Evolutionary conservation across 1,139 yeast genomes (phyloP), one percentile per base, ranked within the genome.

Genomic region (Magnusiomyces clavatus): DNA sequence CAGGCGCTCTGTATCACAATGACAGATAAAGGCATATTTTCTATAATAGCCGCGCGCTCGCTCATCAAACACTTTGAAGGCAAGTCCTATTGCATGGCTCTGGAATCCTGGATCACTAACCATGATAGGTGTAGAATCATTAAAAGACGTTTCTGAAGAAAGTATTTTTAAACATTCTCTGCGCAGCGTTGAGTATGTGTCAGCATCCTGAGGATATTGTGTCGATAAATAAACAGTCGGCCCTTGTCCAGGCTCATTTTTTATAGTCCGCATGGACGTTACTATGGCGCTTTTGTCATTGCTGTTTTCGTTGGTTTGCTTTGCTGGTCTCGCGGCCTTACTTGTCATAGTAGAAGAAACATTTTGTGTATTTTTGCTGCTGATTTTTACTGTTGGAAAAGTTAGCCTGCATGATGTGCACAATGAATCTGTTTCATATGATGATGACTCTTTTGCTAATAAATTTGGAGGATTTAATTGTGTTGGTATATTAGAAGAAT

Each of bases 21-120:
- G 73, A 34, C 85, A 79, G 58, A 85, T 75, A 20, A 85, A 65
- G 2, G 87, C 76, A 61, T 85, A 86, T 54, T 86, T 77, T 52
- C 95, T 70, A 60, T 84, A 92, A 5, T 86, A 81, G 1, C 95
- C 95, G 52, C 95, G 74, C 0, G 95, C 90, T 51, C 80, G 77
- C 24, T 74, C 70, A 64, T 87, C 96, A 40, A 74, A 74, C 13
- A 86, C 71, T 61, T 83, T 83, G 69, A 87, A 86, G 6, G 83
- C 78, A 54, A 80, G 73, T 37, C 80, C 77, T 20, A 86, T 68
- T 43, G 90, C 82, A 57, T 81, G 79, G 0, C 95, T 95, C 31
- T 5, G 31, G 57, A 81, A 76, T 2, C 72, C 64, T 6, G 78
- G 76, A 61, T 86, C 95, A 2, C 89, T 89, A 60, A 82, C 82